A percentile compares a stretch with the other conserved stretches of the same genome.
phyloP scores from a whole-genome alignment of 2,329 filamentous ascomycete genomes.

The Neopestalotiopsis sp. region DNA sequence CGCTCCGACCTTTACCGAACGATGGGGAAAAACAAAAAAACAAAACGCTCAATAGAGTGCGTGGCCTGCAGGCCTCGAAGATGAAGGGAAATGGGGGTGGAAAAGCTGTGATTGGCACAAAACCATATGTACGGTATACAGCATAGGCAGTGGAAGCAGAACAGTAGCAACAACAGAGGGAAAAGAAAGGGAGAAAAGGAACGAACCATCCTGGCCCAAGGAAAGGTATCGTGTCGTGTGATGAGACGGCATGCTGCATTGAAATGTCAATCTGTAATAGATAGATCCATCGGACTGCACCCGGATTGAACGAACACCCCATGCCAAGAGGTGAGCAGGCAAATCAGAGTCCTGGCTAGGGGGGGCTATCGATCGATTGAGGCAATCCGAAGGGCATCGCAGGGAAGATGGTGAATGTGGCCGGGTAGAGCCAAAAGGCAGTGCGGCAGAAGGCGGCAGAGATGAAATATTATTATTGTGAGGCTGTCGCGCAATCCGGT shows the following conservation, averaged over 20 bases:
- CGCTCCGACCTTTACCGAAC: slow-evolving; percentile 19
- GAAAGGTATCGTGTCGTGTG: slow-evolving; percentile 12
- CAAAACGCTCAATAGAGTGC: slow-evolving; percentile 14
- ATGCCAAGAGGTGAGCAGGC: not conserved
- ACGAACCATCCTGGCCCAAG: slow-evolving; percentile 1
- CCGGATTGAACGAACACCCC: not conserved
- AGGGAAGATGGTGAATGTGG: not conserved
- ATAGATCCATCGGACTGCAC: slow-evolving; percentile 8
- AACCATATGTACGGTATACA: not conserved
- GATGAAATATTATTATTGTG: slow-evolving; percentile 14
- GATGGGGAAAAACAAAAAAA: not conserved
- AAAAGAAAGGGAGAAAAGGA: not conserved
- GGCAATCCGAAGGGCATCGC: not conserved
- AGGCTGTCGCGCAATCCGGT: slow-evolving; percentile 15
- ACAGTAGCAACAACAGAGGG: not conserved
- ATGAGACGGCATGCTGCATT: slow-evolving; percentile 16
- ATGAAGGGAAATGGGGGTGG: not conserved
- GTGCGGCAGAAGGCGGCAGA: slow-evolving; percentile 15
- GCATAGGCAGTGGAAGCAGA: not conserved
- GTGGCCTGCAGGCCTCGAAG: not conserved
- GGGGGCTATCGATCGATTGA: not conserved
- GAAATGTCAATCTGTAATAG: slow-evolving; percentile 3
- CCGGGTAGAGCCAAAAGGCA: not conserved
- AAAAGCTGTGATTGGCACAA: not conserved
- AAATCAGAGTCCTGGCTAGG: not conserved